Evolutionary conservation across 1,139 yeast genomes (phyloP).

Genomic region (Pichia sp.): DNA sequence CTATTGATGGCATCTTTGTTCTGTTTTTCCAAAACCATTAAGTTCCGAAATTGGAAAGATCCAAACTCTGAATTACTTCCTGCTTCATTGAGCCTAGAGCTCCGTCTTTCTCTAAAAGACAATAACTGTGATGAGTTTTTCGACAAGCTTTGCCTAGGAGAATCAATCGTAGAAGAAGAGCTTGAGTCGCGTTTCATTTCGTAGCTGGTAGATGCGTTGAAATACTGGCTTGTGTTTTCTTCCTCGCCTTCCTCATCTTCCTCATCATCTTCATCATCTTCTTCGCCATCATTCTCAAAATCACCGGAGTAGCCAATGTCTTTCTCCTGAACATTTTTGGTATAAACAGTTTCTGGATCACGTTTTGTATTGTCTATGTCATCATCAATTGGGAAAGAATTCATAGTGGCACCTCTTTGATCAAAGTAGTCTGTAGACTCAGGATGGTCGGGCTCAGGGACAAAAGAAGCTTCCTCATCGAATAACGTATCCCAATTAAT

Average conservation of each 20-base stretch:
- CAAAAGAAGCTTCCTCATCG: constrained; percentile 74
- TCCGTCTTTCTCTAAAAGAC: constrained; percentile 36
- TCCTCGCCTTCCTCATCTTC: constrained; percentile 6
- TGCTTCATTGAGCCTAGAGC: constrained; percentile 65
- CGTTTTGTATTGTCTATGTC: constrained; percentile 34
- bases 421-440: constrained; percentile 93
- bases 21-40: constrained; percentile 87
- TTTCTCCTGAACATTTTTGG: constrained; percentile 14
- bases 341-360: constrained; percentile 15
- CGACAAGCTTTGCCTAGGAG: constrained; percentile 28
- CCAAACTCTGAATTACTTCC: constrained; percentile 75
- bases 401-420: constrained; percentile 74
- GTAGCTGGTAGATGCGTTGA: not conserved
- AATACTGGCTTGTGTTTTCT: not conserved
- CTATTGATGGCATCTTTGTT: constrained; percentile 89
- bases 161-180: constrained; percentile 28
- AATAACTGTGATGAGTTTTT: constrained; percentile 16
- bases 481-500: constrained; percentile 75
- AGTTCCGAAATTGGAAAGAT: constrained; percentile 81
- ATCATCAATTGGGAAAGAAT: constrained; percentile 55
- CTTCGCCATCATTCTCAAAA: constrained; percentile 17
- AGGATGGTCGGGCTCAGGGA: constrained; percentile 75
- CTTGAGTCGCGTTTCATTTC: constrained; percentile 22
- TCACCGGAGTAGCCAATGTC: constrained; percentile 17
- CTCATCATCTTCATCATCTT: constrained; percentile 13